Evolutionary conservation across 2,329 filamentous ascomycete genomes (phyloP).

Genomic region (Dothideomycetidae sp.): DNA sequence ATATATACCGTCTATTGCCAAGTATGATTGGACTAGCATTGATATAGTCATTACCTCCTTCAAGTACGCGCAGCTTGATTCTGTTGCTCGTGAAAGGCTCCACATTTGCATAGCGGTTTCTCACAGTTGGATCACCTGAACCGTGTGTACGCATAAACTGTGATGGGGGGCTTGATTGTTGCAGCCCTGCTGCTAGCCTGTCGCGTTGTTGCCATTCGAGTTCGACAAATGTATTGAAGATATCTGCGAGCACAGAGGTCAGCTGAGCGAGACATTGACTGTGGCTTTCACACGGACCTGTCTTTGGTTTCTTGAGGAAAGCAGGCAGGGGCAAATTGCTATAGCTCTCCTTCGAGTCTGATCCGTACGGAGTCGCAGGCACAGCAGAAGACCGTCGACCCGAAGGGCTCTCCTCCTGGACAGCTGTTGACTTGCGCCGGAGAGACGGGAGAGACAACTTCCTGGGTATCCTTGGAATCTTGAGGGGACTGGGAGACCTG

Average conservation of each 20-base stretch:
- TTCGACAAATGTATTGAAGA: conserved; percentile 45
- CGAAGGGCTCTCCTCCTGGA: conserved; percentile 3
- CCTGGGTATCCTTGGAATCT: conserved; percentile 8
- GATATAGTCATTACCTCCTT: conserved; percentile 43
- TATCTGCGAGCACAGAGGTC: conserved; percentile 29
- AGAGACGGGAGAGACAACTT: conserved; percentile 9
- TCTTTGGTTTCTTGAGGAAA: conserved; percentile 37
- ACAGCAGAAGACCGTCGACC: conserved; percentile 5
- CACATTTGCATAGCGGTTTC: conserved; percentile 83
- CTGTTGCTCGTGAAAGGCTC: conserved; percentile 81
- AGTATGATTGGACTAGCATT: conserved; percentile 35
- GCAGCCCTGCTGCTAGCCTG: conserved; percentile 35
- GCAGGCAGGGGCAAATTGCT: conserved; percentile 28
- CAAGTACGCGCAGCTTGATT: conserved; percentile 63
- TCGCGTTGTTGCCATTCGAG: conserved; percentile 46
- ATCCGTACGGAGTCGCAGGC: conserved; percentile 11
- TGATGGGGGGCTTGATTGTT: conserved; percentile 30
- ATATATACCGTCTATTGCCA: conserved; percentile 55
- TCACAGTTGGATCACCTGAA: conserved; percentile 39
- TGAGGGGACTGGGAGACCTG: conserved; percentile 7
- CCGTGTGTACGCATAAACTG: conserved; percentile 42
- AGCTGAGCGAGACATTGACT: conserved; percentile 13
- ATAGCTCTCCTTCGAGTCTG: conserved; percentile 9
- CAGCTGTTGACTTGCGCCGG: conserved; percentile 1
- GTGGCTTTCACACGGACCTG: conserved; percentile 29